Evolutionary conservation across 352 stramenopile species (phyloP).

Genomic region (Pythium inflatum): DNA sequence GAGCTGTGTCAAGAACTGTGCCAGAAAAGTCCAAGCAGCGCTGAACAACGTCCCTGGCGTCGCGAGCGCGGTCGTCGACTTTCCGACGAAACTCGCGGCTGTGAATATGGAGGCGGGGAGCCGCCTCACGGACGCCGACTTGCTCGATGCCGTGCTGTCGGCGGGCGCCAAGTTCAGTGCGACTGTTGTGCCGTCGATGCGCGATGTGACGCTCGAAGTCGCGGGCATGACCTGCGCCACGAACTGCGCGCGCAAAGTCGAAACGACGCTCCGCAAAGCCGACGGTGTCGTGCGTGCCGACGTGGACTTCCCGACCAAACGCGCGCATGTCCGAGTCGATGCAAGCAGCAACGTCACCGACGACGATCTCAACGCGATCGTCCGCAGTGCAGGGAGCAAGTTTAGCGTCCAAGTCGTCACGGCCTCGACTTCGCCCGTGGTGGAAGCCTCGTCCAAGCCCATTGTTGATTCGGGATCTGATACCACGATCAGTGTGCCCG

Average conservation of each 20-base stretch:
- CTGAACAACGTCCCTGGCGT: constrained; percentile 64
- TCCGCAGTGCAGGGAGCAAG: constrained; percentile 54
- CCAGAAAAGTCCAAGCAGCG: constrained; percentile 69
- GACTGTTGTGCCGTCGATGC: constrained; percentile 24
- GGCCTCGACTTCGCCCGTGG: background rate
- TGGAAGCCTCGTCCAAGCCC: background rate
- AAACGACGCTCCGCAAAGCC: constrained; percentile 53
- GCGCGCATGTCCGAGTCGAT: constrained; percentile 62
- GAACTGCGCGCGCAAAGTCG: constrained; percentile 69
- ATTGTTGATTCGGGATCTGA: constrained; percentile 8
- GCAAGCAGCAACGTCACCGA: constrained; percentile 52
- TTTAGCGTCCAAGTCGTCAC: constrained; percentile 58
- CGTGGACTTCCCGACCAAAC: constrained; percentile 74
- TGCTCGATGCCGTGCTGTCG: constrained; percentile 56
- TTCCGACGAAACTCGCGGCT: constrained; percentile 55
- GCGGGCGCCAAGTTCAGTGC: constrained; percentile 54
- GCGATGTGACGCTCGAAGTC: constrained; percentile 36
- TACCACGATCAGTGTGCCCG: constrained; percentile 25
- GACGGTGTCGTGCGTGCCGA: constrained; percentile 56
- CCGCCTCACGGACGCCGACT: constrained; percentile 58
- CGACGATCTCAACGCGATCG: constrained; percentile 59
- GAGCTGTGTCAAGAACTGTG: constrained; percentile 83
- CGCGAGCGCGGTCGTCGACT: constrained; percentile 73
- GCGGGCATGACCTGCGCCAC: constrained; percentile 47
- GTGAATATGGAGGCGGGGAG: constrained; percentile 67